Evolutionary conservation across 2,329 filamentous ascomycete genomes (phyloP).

Genomic region (Hortaea werneckii): DNA sequence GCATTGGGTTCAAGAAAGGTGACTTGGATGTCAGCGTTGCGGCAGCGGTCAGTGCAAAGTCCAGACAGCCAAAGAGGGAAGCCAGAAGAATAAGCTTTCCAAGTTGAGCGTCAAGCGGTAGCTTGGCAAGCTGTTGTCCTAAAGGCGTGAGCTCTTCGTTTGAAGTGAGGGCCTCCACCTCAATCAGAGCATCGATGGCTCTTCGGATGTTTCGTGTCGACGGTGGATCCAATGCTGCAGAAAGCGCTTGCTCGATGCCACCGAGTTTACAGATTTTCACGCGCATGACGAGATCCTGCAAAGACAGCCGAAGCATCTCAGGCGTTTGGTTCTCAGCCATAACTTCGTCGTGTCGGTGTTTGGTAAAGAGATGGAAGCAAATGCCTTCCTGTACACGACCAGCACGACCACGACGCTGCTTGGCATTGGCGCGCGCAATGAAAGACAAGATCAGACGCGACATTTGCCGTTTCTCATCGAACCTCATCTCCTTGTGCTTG

Average conservation of each 20-base stretch:
- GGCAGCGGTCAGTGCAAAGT: slow-evolving; percentile 83
- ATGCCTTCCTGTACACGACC: slow-evolving; percentile 91
- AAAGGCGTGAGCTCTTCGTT: slow-evolving; percentile 77
- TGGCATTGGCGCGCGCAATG: slow-evolving; percentile 89
- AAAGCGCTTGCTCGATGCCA: slow-evolving; percentile 80
- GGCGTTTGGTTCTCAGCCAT: slow-evolving; percentile 92
- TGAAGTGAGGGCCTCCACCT: slow-evolving; percentile 78
- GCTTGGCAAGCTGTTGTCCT: slow-evolving; percentile 72
- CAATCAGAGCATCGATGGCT: slow-evolving; percentile 84
- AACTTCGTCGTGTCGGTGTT: slow-evolving; percentile 68
- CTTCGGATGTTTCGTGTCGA: slow-evolving; percentile 85
- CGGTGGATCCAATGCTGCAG: slow-evolving; percentile 80
- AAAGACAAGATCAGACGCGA: slow-evolving; percentile 89
- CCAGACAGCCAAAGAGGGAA: slow-evolving; percentile 78
- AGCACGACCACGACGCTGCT: slow-evolving; percentile 85
- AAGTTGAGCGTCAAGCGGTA: slow-evolving; percentile 88
- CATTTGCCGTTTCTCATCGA: slow-evolving; percentile 84
- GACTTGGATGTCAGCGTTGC: slow-evolving; percentile 92
- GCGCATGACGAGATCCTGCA: slow-evolving; percentile 89
- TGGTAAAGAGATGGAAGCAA: slow-evolving; percentile 94
- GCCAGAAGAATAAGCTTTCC: slow-evolving; percentile 87
- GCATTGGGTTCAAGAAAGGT: slow-evolving; percentile 79
- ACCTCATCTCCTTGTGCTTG: slow-evolving; percentile 95
- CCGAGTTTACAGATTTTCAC: slow-evolving; percentile 97
- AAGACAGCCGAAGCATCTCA: slow-evolving; percentile 85